Percentiles rank a stretch among this genome's conserved stretches.
phyloP scores from a whole-genome alignment of 2,329 filamentous ascomycete genomes.

The Colletotrichum caudatum region DNA sequence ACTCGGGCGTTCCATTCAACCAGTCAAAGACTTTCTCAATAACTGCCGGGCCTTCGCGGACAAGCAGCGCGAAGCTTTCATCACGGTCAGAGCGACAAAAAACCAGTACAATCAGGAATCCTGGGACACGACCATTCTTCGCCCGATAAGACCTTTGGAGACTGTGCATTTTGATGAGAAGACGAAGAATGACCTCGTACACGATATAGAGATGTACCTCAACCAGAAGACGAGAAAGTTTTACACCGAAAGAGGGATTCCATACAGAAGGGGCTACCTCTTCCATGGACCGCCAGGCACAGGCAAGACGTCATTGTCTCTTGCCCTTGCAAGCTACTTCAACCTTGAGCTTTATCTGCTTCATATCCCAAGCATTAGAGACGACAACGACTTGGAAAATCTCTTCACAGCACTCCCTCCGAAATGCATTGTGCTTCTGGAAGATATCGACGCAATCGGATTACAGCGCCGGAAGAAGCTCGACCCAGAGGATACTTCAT shows the following conservation, averaged over 20 bases:
- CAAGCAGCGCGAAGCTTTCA: slow-evolving; percentile 51
- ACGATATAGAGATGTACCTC: slow-evolving; percentile 77
- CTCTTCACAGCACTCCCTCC: slow-evolving; percentile 48
- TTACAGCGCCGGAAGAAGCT: slow-evolving; percentile 42
- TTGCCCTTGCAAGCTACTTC: slow-evolving; percentile 76
- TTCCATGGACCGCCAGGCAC: slow-evolving; percentile 80
- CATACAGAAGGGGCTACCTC: slow-evolving; percentile 79
- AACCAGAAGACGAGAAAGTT: slow-evolving; percentile 67
- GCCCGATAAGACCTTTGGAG: slow-evolving; percentile 44
- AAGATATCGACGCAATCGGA: slow-evolving; percentile 47
- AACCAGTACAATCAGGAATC: slow-evolving; percentile 44
- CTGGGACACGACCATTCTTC: slow-evolving; percentile 54
- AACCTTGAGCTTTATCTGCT: slow-evolving; percentile 81
- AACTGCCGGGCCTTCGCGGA: slow-evolving; percentile 50
- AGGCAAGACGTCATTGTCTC: slow-evolving; percentile 81
- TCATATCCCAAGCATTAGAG: slow-evolving; percentile 66
- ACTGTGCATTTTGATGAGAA: slow-evolving; percentile 54
- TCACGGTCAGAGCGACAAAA: slow-evolving; percentile 52
- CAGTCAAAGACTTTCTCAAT: slow-evolving; percentile 49
- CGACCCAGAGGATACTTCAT: slow-evolving; percentile 32
- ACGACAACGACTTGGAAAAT: slow-evolving; percentile 48
- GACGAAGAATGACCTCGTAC: slow-evolving; percentile 72
- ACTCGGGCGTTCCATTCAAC: slow-evolving; percentile 50
- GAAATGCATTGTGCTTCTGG: slow-evolving; percentile 45
- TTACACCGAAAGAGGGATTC: slow-evolving; percentile 80